Evolutionary conservation across 257 asterid genomes (phyloP).

Genomic region (Leonotis leonurus): DNA sequence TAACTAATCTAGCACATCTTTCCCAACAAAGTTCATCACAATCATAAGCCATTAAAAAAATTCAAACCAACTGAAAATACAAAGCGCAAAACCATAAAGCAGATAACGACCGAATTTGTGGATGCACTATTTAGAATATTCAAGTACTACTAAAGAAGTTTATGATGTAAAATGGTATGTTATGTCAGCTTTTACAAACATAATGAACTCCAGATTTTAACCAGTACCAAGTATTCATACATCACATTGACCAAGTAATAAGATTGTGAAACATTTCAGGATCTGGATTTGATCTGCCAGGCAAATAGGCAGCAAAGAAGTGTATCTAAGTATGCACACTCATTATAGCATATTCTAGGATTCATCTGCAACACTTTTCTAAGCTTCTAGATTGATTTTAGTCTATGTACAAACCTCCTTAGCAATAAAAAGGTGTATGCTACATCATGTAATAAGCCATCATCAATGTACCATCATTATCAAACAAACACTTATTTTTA

Average conservation of each 20-base stretch:
- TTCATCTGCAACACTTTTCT: constrained; percentile 8
- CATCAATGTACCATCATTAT: too few species aligned
- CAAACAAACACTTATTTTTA: too few species aligned
- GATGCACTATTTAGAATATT: not conserved
- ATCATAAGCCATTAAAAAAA: not conserved
- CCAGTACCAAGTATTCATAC: not conserved
- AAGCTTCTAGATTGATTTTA: not conserved
- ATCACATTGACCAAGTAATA: not conserved
- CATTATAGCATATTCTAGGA: not conserved
- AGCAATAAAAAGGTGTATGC: too few species aligned
- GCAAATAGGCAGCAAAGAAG: not conserved
- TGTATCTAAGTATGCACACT: not conserved
- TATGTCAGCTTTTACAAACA: not conserved
- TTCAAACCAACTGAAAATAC: not conserved
- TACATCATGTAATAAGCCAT: too few species aligned
- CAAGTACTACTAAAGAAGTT: not conserved
- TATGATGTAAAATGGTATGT: not conserved
- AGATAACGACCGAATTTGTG: not conserved
- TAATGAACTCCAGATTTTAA: too few species aligned
- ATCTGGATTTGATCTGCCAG: too few species aligned
- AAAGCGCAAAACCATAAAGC: not conserved
- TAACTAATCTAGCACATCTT: not conserved
- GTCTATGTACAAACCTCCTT: too few species aligned
- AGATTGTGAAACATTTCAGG: not conserved
- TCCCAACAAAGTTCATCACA: not conserved